phyloP scores from a whole-genome alignment of 805 yeast species.

The Yamadazyma laniorum region DNA sequence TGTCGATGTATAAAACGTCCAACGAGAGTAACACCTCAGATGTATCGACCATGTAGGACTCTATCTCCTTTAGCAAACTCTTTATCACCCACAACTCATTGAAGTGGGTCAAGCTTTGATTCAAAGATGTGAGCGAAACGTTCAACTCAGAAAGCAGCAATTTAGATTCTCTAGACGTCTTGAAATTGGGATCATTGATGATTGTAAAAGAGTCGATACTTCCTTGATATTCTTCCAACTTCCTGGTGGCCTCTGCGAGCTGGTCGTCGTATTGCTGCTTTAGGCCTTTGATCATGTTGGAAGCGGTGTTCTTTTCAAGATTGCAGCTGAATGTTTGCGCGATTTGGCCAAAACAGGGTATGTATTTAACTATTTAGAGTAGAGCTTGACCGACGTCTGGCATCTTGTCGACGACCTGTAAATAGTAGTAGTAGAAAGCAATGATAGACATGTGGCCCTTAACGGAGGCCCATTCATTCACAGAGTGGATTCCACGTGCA shows the following conservation, averaged over 20 bases:
- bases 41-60: slow-evolving; percentile 11
- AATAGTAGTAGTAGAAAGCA: slow-evolving; percentile 40
- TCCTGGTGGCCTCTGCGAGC: slow-evolving; percentile 2
- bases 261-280: slow-evolving; percentile 4
- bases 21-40: slow-evolving; percentile 16
- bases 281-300: slow-evolving; percentile 10
- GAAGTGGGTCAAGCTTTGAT: slow-evolving; percentile 15
- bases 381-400: no score
- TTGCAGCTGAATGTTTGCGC: no score
- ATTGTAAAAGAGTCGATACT: slow-evolving; percentile 15
- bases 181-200: slow-evolving; percentile 19
- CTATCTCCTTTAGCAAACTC: slow-evolving; percentile 24
- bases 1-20: slow-evolving; percentile 16
- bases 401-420: slow-evolving; percentile 26
- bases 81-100: slow-evolving; percentile 27
- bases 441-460: slow-evolving; percentile 34
- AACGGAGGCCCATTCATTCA: slow-evolving; percentile 30
- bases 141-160: slow-evolving; percentile 15
- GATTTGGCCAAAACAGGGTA: no score
- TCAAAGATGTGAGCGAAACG: slow-evolving; percentile 8
- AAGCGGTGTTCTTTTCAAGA: no score
- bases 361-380: no score
- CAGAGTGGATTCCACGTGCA: slow-evolving; percentile 31
- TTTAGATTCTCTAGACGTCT: slow-evolving; percentile 1
- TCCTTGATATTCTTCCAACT: slow-evolving; percentile 12